These are phyloP conservation scores for Streptanthus diversifolius DNA, from an alignment of 345 rosid species.

Conservation along the genomic window DNA sequence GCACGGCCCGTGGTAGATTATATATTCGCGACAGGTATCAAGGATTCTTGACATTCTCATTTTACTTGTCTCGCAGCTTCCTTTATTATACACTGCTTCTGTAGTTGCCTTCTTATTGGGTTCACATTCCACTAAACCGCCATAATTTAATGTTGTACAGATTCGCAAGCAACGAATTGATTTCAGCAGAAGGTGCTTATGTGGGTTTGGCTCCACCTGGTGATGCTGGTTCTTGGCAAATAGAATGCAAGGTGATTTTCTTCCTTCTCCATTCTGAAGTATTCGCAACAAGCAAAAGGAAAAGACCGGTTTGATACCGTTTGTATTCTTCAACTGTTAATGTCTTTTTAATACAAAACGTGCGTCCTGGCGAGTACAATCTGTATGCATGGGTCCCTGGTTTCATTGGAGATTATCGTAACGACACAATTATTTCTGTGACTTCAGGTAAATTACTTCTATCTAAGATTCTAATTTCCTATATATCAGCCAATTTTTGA, in stretches of 20 bases:
- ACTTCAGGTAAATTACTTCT: constrained; percentile 44
- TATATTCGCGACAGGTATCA: constrained; percentile 60
- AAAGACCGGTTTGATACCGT: not conserved
- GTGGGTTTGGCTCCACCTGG: constrained; percentile 82
- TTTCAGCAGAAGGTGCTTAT: constrained; percentile 55
- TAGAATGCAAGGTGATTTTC: constrained; percentile 62
- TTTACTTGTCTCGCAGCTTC: not conserved
- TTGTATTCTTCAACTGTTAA: constrained; percentile 1
- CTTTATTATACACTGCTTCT: not conserved
- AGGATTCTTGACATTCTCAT: not conserved
- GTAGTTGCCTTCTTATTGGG: not conserved
- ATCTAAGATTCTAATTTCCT: not conserved
- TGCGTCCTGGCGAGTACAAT: constrained; percentile 62
- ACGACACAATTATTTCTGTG: constrained; percentile 44
- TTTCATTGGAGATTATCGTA: constrained; percentile 75
- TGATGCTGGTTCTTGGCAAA: constrained; percentile 80
- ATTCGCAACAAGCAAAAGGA: not conserved
- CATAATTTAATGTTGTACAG: constrained; percentile 19
- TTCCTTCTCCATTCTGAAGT: constrained; percentile 2
- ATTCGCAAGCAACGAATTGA: constrained; percentile 42
- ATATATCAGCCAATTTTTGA: constrained; percentile 8
- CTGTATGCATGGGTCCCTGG: constrained; percentile 88
- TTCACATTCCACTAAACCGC: not conserved
- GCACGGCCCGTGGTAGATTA: constrained; percentile 59
- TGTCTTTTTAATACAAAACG: constrained; percentile 51